Percentiles rank a stretch among this genome's conserved stretches.
Evolutionary conservation across 2,329 filamentous ascomycete genomes (phyloP).

Genomic region (Alternaria arborescens): DNA sequence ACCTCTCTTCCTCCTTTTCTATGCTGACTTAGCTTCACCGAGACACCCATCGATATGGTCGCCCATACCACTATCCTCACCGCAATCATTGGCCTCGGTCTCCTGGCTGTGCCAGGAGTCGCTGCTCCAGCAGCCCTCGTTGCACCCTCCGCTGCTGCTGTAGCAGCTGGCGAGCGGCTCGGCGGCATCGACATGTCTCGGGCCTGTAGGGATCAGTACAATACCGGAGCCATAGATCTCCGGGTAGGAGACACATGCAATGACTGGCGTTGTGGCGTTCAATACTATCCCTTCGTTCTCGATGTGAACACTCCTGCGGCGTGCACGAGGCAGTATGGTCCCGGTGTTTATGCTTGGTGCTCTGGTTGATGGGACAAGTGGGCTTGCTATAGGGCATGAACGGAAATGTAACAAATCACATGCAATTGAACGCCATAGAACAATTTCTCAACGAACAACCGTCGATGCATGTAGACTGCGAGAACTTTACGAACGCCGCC

Average conservation of each 20-base stretch:
- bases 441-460: rapidly evolving
- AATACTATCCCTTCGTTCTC: rapidly evolving
- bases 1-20: background rate
- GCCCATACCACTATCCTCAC: background rate
- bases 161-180: background rate
- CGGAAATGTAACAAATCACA: background rate
- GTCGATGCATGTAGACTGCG: rapidly evolving
- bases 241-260: background rate
- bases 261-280: background rate
- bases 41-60: background rate
- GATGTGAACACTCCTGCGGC: background rate
- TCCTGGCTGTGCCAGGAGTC: background rate
- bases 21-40: background rate
- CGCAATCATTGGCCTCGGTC: background rate
- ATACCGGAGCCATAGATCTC: too few relatives aligned
- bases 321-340: background rate
- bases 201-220: background rate
- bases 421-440: too few relatives aligned
- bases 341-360: background rate
- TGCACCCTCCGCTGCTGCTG: background rate
- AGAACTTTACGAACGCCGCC: too few relatives aligned
- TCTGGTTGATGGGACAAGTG: background rate
- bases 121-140: background rate
- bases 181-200: background rate
- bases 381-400: background rate